These are phyloP conservation scores for Diphasiastrum complanatum DNA, from an alignment of 83 land plant genomes.

Conservation along the genomic window DNA sequence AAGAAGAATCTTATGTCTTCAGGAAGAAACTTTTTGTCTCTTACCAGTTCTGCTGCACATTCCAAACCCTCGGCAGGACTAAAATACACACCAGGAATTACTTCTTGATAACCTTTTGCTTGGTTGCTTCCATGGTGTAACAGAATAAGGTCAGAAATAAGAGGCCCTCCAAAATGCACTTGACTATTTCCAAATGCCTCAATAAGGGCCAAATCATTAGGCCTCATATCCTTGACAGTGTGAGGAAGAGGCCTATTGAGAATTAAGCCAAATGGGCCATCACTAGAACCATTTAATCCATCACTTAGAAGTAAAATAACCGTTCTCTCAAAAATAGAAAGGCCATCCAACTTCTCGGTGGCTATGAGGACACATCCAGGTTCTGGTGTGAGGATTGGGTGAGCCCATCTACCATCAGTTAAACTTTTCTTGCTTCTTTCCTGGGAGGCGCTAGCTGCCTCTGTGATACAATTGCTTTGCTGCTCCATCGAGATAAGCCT, in stretches of 20 bases:
- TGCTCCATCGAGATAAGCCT: constrained; percentile 41
- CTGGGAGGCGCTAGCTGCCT: background rate
- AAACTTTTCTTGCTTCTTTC: background rate
- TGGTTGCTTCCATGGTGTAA: constrained; percentile 17
- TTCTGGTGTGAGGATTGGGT: constrained; percentile 66
- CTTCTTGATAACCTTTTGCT: constrained; percentile 46
- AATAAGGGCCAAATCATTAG: constrained; percentile 43
- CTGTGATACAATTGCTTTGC: background rate
- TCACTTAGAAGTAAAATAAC: constrained; percentile 67
- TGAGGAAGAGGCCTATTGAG: constrained; percentile 66
- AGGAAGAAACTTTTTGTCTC: constrained; percentile 38
- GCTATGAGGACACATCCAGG: constrained; percentile 83
- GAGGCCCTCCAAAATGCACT: constrained; percentile 32
- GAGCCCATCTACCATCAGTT: constrained; percentile 63
- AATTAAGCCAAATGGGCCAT: constrained; percentile 75
- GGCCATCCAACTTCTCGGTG: constrained; percentile 78
- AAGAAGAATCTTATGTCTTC: constrained; percentile 77
- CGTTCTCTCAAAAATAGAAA: constrained; percentile 57
- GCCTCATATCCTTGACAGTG: constrained; percentile 61
- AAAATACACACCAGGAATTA: constrained; percentile 62
- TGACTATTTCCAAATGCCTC: constrained; percentile 66
- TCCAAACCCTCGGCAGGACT: constrained; percentile 54
- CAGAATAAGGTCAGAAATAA: constrained; percentile 4
- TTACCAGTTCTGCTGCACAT: constrained; percentile 52
- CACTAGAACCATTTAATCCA: constrained; percentile 60